Percentiles rank a stretch among this genome's conserved stretches.
Conservation (phyloP, 805 yeast genomes). For the Pichia eremophila region DNA sequence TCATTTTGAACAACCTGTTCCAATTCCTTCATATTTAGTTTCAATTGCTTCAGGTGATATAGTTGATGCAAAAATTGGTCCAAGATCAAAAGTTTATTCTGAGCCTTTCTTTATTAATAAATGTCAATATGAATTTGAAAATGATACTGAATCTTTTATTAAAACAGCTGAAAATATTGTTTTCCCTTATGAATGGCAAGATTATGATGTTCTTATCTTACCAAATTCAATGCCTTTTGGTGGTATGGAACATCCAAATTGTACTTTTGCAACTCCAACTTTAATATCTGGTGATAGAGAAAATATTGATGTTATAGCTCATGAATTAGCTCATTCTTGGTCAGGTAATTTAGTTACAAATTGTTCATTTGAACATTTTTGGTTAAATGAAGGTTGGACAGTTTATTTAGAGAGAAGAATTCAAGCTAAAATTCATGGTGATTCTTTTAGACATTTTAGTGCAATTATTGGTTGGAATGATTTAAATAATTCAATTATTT, state of each 20-base stretch:
- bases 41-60: constrained; percentile 83
- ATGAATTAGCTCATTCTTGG: constrained; percentile 91
- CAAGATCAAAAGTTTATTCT: constrained; percentile 73
- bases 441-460: constrained; percentile 64
- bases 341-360: constrained; percentile 86
- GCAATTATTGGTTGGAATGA: constrained; percentile 88
- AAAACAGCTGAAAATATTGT: constrained; percentile 67
- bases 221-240: constrained; percentile 80
- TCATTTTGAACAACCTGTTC: constrained; percentile 61
- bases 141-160: constrained; percentile 74
- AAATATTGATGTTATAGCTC: constrained; percentile 85
- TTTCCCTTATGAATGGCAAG: constrained; percentile 77
- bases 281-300: constrained; percentile 75
- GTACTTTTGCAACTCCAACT: constrained; percentile 87
- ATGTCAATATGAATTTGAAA: constrained; percentile 71
- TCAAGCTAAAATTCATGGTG: constrained; percentile 70
- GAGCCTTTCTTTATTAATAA: constrained; percentile 62
- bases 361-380: constrained; percentile 87
- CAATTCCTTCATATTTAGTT: constrained; percentile 77
- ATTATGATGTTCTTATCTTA: constrained; percentile 69
- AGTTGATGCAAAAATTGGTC: constrained; percentile 60
- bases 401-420: constrained; percentile 85
- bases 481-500: constrained; percentile 52
- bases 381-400: constrained; percentile 96
- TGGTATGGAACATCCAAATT: constrained; percentile 92